Percentiles rank a stretch among this genome's conserved stretches.
These are phyloP conservation scores for Botrytis galanthina DNA, from an alignment of 2,329 filamentous ascomycete genomes.

Conservation along the genomic window DNA sequence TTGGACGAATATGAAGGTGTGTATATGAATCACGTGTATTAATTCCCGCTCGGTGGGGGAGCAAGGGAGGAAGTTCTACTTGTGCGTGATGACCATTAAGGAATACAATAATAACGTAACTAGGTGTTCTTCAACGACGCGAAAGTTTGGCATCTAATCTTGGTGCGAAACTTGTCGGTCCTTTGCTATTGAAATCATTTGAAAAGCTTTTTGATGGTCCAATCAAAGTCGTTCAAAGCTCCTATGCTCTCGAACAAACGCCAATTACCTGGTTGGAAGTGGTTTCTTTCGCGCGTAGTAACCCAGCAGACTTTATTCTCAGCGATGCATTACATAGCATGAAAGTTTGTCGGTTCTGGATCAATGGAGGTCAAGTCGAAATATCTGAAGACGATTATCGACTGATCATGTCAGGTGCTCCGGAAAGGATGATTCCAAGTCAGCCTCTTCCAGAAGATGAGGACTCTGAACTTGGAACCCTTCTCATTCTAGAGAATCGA, in stretches of 20 bases:
- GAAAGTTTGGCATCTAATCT: conserved; percentile 85
- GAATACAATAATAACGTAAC: conserved; percentile 23
- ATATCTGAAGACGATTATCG: conserved; percentile 87
- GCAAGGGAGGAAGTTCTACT: not conserved
- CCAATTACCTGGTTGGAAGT: conserved; percentile 81
- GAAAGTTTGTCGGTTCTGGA: conserved; percentile 75
- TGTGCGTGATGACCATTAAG: not conserved
- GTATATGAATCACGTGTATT: conserved; percentile 21
- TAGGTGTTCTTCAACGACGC: conserved; percentile 75
- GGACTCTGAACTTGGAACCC: conserved; percentile 75
- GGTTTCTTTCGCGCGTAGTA: conserved; percentile 77
- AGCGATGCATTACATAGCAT: conserved; percentile 66
- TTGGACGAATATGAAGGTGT: conserved; percentile 74
- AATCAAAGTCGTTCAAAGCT: conserved; percentile 50
- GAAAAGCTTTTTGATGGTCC: conserved; percentile 82
- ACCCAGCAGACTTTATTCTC: conserved; percentile 74
- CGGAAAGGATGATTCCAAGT: conserved; percentile 77
- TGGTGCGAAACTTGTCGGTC: conserved; percentile 77
- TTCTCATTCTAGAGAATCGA: conserved; percentile 80
- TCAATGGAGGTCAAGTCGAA: conserved; percentile 78
- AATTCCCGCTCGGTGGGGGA: not conserved
- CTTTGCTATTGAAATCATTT: conserved; percentile 80
- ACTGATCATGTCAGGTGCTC: conserved; percentile 76
- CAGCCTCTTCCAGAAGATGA: conserved; percentile 84
- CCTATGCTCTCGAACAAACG: conserved; percentile 56